Evolutionary conservation across 192 early-diverging fungal genomes (phyloP).

Genomic region (Phlyctochytrium bullatum): DNA sequence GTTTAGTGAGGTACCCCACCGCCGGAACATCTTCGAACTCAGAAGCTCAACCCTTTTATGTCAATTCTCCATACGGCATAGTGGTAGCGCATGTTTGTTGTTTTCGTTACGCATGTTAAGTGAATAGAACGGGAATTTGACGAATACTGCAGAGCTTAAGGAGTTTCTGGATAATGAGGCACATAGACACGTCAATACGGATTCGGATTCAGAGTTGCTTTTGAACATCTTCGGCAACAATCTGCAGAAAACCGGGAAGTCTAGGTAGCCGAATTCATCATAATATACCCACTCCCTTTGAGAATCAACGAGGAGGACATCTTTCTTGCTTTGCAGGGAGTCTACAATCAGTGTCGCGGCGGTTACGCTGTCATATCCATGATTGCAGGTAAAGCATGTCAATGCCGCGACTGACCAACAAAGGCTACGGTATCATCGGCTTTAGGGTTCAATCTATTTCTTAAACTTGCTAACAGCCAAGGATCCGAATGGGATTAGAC

Average conservation of each 20-base stretch:
- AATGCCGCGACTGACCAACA: constrained; percentile 43
- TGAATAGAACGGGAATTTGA: constrained; percentile 92
- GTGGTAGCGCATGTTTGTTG: constrained; percentile 85
- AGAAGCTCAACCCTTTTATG: constrained; percentile 99
- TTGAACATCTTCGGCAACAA: constrained; percentile 98
- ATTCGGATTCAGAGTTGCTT: constrained; percentile 98
- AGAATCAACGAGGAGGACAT: constrained; percentile 99
- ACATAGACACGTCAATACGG: constrained; percentile 99
- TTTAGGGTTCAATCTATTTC: constrained; percentile 45
- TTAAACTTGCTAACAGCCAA: constrained; percentile 47
- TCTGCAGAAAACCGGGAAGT: constrained; percentile 96
- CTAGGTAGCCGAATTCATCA: constrained; percentile 47
- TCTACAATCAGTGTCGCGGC: constrained; percentile 82
- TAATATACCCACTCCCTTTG: background rate
- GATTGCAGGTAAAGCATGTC: too few relatives aligned
- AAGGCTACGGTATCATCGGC: constrained; percentile 93
- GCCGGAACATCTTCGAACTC: constrained; percentile 94
- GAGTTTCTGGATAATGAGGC: constrained; percentile 89
- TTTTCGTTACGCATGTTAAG: constrained; percentile 9
- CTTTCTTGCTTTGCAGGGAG: constrained; percentile 82
- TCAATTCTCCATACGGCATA: constrained; percentile 98
- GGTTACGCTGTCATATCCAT: constrained; percentile 95
- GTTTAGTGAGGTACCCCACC: constrained; percentile 94
- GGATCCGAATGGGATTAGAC: constrained; percentile 96
- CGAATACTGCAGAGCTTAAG: constrained; percentile 87